These are phyloP conservation scores for Backusella australiensis DNA, from an alignment of 192 early-diverging fungal species.

Conservation along the genomic window DNA sequence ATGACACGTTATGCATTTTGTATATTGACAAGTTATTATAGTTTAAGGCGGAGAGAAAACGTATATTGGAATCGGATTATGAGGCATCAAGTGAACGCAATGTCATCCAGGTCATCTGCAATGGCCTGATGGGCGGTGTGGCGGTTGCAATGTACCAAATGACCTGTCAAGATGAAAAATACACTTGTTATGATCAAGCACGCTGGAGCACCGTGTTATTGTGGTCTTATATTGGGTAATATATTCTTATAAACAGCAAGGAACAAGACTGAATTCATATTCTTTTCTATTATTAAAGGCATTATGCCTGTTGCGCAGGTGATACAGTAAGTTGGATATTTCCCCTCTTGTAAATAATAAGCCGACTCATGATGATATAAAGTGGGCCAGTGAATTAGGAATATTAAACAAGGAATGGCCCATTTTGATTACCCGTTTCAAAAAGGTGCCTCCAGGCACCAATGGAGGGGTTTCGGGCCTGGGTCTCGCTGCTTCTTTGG, in stretches of 20 bases:
- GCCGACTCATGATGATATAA: background rate
- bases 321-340: conserved; percentile 45
- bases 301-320: conserved; percentile 57
- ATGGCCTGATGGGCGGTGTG: conserved; percentile 45
- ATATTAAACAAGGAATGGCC: conserved; percentile 74
- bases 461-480: conserved; percentile 82
- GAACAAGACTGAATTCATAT: background rate
- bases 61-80: conserved; percentile 41
- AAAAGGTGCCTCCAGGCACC: conserved; percentile 83
- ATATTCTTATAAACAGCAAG: background rate
- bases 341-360: background rate
- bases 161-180: conserved; percentile 30
- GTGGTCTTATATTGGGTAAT: conserved; percentile 50
- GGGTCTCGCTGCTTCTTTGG: conserved; percentile 75
- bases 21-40: background rate
- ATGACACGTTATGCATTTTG: background rate
- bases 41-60: conserved; percentile 43
- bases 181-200: conserved; percentile 26
- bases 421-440: conserved; percentile 76
- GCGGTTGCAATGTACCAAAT: conserved; percentile 41
- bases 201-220: conserved; percentile 36
- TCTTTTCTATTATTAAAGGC: conserved; percentile 17
- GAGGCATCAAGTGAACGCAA: conserved; percentile 45
- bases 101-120: conserved; percentile 50
- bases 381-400: conserved; percentile 91